phyloP scores from a whole-genome alignment of 2,329 filamentous ascomycete genomes.

The Trichoderma brevicompactum region DNA sequence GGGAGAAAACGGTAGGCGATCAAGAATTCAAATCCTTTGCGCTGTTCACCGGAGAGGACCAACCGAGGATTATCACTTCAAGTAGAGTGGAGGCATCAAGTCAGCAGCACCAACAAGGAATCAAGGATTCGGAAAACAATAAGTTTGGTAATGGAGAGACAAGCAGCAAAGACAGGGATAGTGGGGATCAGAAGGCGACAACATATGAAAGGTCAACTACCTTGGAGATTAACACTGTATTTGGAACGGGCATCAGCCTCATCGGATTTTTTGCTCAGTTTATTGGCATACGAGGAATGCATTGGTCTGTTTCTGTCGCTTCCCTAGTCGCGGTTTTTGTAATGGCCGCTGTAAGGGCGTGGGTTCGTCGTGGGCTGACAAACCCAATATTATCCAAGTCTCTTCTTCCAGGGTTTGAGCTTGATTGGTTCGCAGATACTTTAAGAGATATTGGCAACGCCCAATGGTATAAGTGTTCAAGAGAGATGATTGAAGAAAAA shows the following conservation, averaged over 20 bases:
- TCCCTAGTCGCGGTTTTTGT: not conserved
- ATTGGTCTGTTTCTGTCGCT: not conserved
- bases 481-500: not conserved
- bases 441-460: not conserved
- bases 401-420: conserved; percentile 5
- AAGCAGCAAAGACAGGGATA: too few relatives aligned
- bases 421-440: conserved; percentile 14
- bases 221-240: not conserved
- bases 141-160: too few relatives aligned
- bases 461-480: not conserved
- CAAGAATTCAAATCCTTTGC: conserved; percentile 19
- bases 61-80: not conserved
- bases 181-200: too few relatives aligned
- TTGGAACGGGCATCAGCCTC: conserved; percentile 31
- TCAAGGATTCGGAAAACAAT: not conserved
- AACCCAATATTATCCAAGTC: not conserved
- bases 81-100: not conserved
- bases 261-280: conserved; percentile 39
- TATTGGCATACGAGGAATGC: conserved; percentile 30
- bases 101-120: not conserved
- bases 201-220: too few relatives aligned
- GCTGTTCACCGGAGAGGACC: not conserved
- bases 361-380: conserved; percentile 7
- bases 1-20: conserved; percentile 6
- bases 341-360: conserved; percentile 6